A percentile compares a stretch with the other conserved stretches of the same genome.
These are phyloP conservation scores for Chalara sp. DNA, from an alignment of 2,329 filamentous ascomycete genomes.

Conservation along the genomic window DNA sequence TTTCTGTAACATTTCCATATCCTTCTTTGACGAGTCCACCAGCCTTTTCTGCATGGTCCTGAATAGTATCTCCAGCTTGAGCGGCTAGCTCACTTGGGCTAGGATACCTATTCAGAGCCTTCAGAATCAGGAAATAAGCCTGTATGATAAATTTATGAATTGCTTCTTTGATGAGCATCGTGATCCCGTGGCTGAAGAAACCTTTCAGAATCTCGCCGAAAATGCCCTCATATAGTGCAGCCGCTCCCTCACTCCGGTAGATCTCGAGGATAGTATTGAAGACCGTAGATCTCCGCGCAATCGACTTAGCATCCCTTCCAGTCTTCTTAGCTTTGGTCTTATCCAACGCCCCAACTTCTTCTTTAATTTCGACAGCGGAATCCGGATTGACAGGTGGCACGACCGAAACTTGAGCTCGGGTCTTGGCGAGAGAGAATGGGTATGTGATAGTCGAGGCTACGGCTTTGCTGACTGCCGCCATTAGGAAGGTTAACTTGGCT, in stretches of 20 bases:
- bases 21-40: slow-evolving; percentile 13
- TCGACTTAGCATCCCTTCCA: slow-evolving; percentile 14
- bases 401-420: slow-evolving; percentile 60
- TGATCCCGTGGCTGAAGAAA: slow-evolving; percentile 79
- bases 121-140: slow-evolving; percentile 61
- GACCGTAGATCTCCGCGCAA: slow-evolving; percentile 41
- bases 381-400: slow-evolving; percentile 26
- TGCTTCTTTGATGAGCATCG: slow-evolving; percentile 78
- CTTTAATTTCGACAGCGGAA: slow-evolving; percentile 23
- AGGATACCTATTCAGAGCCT: slow-evolving; percentile 36
- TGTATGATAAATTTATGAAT: slow-evolving; percentile 68
- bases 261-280: slow-evolving; percentile 56
- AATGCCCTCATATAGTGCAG: slow-evolving; percentile 69
- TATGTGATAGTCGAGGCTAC: slow-evolving; percentile 73
- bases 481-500: slow-evolving; percentile 49
- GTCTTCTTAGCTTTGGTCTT: slow-evolving; percentile 21
- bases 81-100: slow-evolving; percentile 33
- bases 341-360: slow-evolving; percentile 25
- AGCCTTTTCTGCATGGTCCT: slow-evolving; percentile 10
- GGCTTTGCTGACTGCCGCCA: slow-evolving; percentile 74
- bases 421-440: slow-evolving; percentile 80
- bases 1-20: slow-evolving; percentile 10
- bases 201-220: slow-evolving; percentile 72
- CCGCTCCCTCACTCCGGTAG: slow-evolving; percentile 56
- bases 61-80: slow-evolving; percentile 27